phyloP scores from a whole-genome alignment of 345 rosid species.

The Fremontodendron californicum region DNA sequence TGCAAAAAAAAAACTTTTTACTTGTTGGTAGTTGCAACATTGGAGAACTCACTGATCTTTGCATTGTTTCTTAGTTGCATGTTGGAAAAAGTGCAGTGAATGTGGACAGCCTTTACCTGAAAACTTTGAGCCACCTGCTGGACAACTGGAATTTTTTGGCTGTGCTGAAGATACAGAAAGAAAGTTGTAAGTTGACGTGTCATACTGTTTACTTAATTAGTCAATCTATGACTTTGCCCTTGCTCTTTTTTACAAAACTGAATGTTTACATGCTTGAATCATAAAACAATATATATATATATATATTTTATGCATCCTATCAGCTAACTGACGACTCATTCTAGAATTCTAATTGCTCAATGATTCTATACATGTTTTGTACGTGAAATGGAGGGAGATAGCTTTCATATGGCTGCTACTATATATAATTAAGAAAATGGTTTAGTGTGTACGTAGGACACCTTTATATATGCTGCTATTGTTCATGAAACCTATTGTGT shows the following conservation, averaged over 20 bases:
- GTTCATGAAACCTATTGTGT: neutral
- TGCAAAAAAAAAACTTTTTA: neutral
- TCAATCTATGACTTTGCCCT: neutral
- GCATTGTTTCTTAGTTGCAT: constrained; percentile 41
- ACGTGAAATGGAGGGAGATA: neutral
- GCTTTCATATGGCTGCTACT: neutral
- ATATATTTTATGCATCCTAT: neutral
- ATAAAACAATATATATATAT: too few relatives aligned
- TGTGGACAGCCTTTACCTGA: constrained; percentile 92
- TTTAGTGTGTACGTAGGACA: too few relatives aligned
- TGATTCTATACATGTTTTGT: neutral
- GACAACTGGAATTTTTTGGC: constrained; percentile 92
- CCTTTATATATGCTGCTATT: neutral
- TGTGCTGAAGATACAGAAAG: constrained; percentile 72
- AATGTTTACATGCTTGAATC: neutral
- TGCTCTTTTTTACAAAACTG: neutral
- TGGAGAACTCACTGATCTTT: neutral
- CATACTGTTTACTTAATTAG: neutral
- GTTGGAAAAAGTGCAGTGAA: constrained; percentile 78
- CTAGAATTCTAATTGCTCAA: neutral
- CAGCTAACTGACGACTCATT: neutral
- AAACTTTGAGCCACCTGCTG: constrained; percentile 79
- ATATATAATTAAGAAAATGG: neutral
- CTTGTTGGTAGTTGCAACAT: neutral
- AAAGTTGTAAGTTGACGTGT: constrained; percentile 70